These are phyloP conservation scores for Stevia rebaudiana DNA, from an alignment of 140 eudicot species.

Conservation along the genomic window DNA sequence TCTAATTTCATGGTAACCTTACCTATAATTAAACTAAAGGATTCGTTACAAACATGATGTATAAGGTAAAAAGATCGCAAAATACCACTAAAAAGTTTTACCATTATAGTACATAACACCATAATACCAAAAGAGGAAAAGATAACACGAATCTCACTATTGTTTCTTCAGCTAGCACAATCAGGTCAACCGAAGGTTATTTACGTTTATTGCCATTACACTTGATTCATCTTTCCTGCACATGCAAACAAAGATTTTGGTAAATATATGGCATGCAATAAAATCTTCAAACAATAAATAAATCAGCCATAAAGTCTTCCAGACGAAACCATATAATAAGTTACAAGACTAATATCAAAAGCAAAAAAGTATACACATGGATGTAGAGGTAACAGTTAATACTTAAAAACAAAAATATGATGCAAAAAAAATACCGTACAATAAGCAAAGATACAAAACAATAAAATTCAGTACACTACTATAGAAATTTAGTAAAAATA, in stretches of 20 bases:
- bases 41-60: background rate
- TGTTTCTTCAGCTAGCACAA: conserved; percentile 6
- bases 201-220: conserved; percentile 10
- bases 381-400: background rate
- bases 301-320: background rate
- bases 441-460: no score
- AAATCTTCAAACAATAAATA: background rate
- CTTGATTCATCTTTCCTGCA: conserved; percentile 24
- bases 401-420: no score
- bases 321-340: background rate
- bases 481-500: no score
- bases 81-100: background rate
- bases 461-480: no score
- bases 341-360: no score
- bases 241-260: background rate
- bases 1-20: no score
- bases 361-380: background rate
- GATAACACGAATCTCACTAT: background rate
- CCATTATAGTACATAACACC: conserved; percentile 15
- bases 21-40: background rate
- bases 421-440: no score
- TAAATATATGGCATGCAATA: background rate
- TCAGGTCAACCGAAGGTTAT: conserved; percentile 12
- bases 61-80: background rate
- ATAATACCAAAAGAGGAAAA: background rate